A percentile compares a stretch with the other conserved stretches of the same genome.
These are phyloP conservation scores for Aspergillus terreus DNA, from an alignment of 2,329 filamentous ascomycete species.

Conservation along the genomic window DNA sequence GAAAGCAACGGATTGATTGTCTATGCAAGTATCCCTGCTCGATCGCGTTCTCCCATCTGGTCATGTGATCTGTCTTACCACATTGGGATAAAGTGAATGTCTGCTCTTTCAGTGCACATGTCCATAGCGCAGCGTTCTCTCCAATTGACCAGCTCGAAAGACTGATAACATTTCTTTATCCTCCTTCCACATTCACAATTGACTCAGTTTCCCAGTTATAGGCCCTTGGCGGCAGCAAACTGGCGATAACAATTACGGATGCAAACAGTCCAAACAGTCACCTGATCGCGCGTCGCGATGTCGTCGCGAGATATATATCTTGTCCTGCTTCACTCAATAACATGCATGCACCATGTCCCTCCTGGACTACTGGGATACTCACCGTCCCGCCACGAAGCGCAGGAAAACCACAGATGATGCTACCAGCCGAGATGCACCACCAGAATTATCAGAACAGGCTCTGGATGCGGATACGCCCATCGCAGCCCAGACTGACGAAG, in stretches of 20 bases:
- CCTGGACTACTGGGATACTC: slow-evolving; percentile 34
- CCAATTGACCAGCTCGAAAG: too few relatives aligned
- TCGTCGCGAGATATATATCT: not conserved
- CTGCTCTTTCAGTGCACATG: too few relatives aligned
- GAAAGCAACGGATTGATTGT: too few relatives aligned
- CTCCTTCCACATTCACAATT: not conserved
- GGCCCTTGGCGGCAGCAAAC: not conserved
- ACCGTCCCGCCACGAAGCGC: slow-evolving; percentile 29
- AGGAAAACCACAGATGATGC: slow-evolving; percentile 22
- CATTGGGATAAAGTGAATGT: too few relatives aligned
- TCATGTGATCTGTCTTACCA: too few relatives aligned
- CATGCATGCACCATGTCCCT: slow-evolving; percentile 28
- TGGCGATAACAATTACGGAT: not conserved
- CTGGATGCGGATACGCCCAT: slow-evolving; percentile 18
- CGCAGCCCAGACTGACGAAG: slow-evolving; percentile 23
- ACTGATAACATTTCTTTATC: too few relatives aligned
- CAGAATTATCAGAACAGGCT: slow-evolving; percentile 5
- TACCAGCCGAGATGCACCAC: slow-evolving; percentile 9
- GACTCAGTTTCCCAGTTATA: not conserved
- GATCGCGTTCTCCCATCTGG: too few relatives aligned
- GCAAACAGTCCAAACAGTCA: slow-evolving; percentile 24
- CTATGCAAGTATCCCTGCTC: too few relatives aligned
- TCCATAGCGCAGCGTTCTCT: too few relatives aligned
- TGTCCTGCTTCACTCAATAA: not conserved
- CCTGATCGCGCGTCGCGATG: slow-evolving; percentile 26